Evolutionary conservation across 176 grass and related monocot genomes (phyloP), one percentile per base, ranked within the genome.

Genomic region (Ensete ventricosum): DNA sequence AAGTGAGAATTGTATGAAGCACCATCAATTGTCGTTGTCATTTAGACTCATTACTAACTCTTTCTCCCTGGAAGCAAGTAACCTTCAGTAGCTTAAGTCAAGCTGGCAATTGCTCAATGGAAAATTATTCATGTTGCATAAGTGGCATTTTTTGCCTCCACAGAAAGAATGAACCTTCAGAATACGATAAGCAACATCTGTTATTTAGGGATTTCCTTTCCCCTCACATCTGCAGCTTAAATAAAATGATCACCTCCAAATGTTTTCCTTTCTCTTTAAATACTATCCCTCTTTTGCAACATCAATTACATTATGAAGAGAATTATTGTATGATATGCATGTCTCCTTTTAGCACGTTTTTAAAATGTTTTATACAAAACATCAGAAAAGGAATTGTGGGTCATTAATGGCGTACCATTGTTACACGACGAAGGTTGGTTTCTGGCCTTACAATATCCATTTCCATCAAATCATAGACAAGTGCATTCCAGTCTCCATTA

Each of bases 401-500:
- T 69, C 26, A 55, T 69, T 16, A 9, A 79, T 16, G 26, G 3
- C 52, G 49, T 92, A 97, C 94, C 88, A 97, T 88, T 76, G 90
- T 92, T 51, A 97, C 94, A 73, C 85, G 81, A 8, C 82, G 85
- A 58, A 93, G 83, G 81, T 87, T 97, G 69, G 94, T 97, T 71
- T 82, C 83, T 73, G 90, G 84, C 65, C 85, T 91, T 82, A 90
- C 82, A 53, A 93, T 48, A 85, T 93, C 90, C 90, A 98, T 98
- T 68, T 85, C 75, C 79, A 80, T 87, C 82, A 98, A 80, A 85
- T 98, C 94, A 82, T 89, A 88, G 76, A 93, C 85, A 80, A 98
- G 85, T 51, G 90, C 87, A 52, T 85, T 78, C 94, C 94, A 98
- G 73, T 97, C 94, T 85, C 85, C 94, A 85, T 93, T 91, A 57